Evolutionary conservation across 805 yeast genomes (phyloP), one percentile per base, ranked within the genome.

Genomic region (Torulaspora gathmanii): DNA sequence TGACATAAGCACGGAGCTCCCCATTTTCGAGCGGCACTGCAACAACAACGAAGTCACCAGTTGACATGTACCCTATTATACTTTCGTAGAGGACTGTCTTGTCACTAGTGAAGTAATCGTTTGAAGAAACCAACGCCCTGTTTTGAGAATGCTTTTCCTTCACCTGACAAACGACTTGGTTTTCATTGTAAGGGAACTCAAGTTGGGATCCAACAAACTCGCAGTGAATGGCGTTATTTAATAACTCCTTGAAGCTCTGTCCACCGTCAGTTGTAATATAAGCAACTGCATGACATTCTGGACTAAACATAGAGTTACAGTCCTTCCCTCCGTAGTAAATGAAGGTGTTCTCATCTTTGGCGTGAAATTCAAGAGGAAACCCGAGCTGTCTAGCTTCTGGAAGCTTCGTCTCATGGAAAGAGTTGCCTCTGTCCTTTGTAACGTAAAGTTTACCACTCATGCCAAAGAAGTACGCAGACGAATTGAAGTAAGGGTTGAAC

Each of bases 221-320:
- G 72, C 99, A 91, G 6, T 64, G 65, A 15, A 68, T 57, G 5
- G 79, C 84, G 50, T 78, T 70, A 6, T 75, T 75, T 19, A 71
- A 62, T 51, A 93, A 58, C 42, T 70, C 68, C 0, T 65, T 54
- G 72, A 89, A 93, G 4, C 74, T 63, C 22, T 64, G 55, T 17
- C 98, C 99, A 19, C 75, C 78, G 66, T 90, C 80, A 20, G 63
- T 67, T 1, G 96, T 82, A 45, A 78, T 68, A 53, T 72, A 83
- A 0, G 90, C 82, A 6, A 71, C 72, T 1, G 74, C 61, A 38
- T 71, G 70, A 64, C 97, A 90, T 15, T 70, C 65, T 1, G 73
- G 67, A 38, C 65, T 66, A 15, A 61, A 57, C 12, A 69, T 59
- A n/a, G 63, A 56, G 10, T 71, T 75, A 64, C 95, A 84, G 12